Percentiles rank a stretch among this genome's conserved stretches.
Evolutionary conservation across 2,329 filamentous ascomycete species (phyloP).

Genomic region (Nigrospora oryzae): DNA sequence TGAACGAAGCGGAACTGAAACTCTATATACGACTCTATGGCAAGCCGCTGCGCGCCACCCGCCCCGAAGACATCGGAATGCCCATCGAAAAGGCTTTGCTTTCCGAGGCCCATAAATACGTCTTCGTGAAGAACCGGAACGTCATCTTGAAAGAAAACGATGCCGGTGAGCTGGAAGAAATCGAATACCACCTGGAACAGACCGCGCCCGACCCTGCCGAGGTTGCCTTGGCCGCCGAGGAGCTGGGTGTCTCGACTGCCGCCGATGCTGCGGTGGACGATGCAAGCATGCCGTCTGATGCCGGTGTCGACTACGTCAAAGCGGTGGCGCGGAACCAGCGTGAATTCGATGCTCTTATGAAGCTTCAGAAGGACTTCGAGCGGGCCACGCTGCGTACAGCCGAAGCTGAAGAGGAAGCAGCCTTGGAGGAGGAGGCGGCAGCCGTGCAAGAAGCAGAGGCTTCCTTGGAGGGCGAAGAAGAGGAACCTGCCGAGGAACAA

Average conservation of each 20-base stretch:
- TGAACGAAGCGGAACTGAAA: constrained; percentile 61
- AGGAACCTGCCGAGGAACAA: constrained; percentile 24
- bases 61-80: constrained; percentile 49
- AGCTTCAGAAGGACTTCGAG: constrained; percentile 50
- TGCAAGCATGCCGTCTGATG: constrained; percentile 18
- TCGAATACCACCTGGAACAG: constrained; percentile 32
- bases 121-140: constrained; percentile 24
- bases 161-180: constrained; percentile 53
- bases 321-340: constrained; percentile 43
- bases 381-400: constrained; percentile 23
- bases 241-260: constrained; percentile 13
- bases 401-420: constrained; percentile 14
- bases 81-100: constrained; percentile 20
- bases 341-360: constrained; percentile 46
- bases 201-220: constrained; percentile 1
- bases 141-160: constrained; percentile 45
- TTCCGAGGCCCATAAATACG: constrained; percentile 7
- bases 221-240: constrained; percentile 15
- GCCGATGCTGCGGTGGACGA: constrained; percentile 9
- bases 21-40: constrained; percentile 80
- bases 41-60: constrained; percentile 55
- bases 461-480: constrained; percentile 19
- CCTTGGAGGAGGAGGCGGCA: neutral
- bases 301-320: constrained; percentile 33
- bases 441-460: constrained; percentile 16